Conservation (phyloP, 257 asterid species). For the Solanum boliviense region DNA sequence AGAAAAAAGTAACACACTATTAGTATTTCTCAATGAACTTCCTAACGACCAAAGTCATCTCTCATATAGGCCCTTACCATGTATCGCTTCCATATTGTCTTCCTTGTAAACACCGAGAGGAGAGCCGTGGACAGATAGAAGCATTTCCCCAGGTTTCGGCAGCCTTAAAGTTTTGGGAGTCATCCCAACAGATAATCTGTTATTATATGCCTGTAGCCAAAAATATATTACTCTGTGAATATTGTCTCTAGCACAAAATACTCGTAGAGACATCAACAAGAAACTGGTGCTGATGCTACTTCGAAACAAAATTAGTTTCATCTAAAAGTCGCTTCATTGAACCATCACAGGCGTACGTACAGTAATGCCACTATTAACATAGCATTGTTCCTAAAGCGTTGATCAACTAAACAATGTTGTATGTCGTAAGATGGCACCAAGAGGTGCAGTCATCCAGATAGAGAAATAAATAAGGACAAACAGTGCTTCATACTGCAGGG, state of each 20-base stretch:
- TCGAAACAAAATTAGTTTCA: not conserved
- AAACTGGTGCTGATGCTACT: not conserved
- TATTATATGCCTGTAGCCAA: slow-evolving; percentile 40
- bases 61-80: slow-evolving; percentile 26
- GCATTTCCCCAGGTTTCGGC: slow-evolving; percentile 83
- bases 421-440: not conserved
- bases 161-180: slow-evolving; percentile 71
- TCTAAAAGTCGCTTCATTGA: not conserved
- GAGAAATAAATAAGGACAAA: not conserved
- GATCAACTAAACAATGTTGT: not conserved
- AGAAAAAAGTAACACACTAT: not conserved
- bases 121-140: slow-evolving; percentile 82
- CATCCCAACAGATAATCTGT: slow-evolving; percentile 60
- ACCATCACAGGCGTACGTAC: not conserved
- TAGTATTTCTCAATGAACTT: not conserved
- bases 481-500: not conserved
- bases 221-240: not conserved
- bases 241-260: not conserved
- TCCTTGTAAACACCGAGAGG: slow-evolving; percentile 88
- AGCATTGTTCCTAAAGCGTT: not conserved
- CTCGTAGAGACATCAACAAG: not conserved
- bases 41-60: not conserved
- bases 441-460: not conserved
- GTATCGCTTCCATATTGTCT: slow-evolving; percentile 90
- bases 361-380: not conserved